Percentiles rank a stretch among this genome's conserved stretches.
Conservation (phyloP, 306 rosid genomes). For the Senna tora region DNA sequence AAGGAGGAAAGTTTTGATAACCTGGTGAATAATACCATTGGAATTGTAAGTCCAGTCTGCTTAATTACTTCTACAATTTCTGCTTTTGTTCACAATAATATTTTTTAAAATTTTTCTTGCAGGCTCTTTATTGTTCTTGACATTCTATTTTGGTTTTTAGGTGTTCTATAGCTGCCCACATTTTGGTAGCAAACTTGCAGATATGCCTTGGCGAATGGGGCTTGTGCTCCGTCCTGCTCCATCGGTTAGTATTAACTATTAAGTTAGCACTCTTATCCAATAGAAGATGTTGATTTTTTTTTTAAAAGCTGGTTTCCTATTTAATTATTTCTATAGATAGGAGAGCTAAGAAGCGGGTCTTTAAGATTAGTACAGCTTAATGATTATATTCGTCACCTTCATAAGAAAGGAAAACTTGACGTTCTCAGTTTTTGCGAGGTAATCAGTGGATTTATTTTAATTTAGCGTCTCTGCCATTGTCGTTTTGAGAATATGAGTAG, state of each 20-base stretch:
- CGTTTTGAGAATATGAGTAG: constrained; percentile 43
- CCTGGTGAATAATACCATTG: constrained; percentile 82
- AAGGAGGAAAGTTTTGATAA: constrained; percentile 62
- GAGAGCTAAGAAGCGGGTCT: constrained; percentile 96
- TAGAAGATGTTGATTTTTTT: constrained; percentile 5
- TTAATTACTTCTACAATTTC: constrained; percentile 24
- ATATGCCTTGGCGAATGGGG: constrained; percentile 99
- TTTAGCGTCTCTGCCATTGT: constrained; percentile 23
- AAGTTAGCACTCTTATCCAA: constrained; percentile 15
- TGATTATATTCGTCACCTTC: constrained; percentile 77
- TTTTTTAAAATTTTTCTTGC: constrained; percentile 3
- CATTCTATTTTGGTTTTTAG: constrained; percentile 52
- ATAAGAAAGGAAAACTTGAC: constrained; percentile 80
- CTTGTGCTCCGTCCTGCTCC: constrained; percentile 91
- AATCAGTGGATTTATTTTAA: constrained; percentile 29
- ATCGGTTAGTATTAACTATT: constrained; percentile 73
- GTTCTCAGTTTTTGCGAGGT: constrained; percentile 99
- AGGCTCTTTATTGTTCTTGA: constrained; percentile 8
- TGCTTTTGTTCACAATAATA: background rate
- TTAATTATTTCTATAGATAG: constrained; percentile 59
- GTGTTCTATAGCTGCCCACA: constrained; percentile 99
- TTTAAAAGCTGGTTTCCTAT: constrained; percentile 18
- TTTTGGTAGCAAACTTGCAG: constrained; percentile 98
- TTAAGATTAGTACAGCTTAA: constrained; percentile 81
- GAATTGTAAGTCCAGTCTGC: constrained; percentile 67